These are phyloP conservation scores for Cnidoscolus chayamansa DNA, from an alignment of 441 rosid species.

Conservation along the genomic window DNA sequence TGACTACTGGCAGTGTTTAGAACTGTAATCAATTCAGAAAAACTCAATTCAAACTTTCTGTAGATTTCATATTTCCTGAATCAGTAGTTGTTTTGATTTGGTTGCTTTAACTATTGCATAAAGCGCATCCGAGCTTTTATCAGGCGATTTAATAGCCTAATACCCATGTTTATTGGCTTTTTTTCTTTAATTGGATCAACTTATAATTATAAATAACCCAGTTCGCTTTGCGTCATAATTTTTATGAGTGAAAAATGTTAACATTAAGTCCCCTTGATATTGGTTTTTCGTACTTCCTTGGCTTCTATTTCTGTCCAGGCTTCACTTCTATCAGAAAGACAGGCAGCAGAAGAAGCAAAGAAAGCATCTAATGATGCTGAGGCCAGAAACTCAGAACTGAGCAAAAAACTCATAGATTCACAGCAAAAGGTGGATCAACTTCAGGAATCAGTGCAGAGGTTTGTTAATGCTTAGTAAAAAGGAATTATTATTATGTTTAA, in stretches of 20 bases:
- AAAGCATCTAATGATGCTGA: constrained; percentile 60
- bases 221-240: background rate
- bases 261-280: constrained; percentile 1
- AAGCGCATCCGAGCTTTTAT: background rate
- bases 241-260: background rate
- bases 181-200: background rate
- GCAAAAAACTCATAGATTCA: constrained; percentile 74
- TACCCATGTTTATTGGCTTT: background rate
- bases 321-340: constrained; percentile 62
- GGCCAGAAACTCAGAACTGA: constrained; percentile 67
- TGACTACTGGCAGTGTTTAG: background rate
- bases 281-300: constrained; percentile 19
- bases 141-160: background rate
- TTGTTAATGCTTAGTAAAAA: constrained; percentile 27
- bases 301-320: constrained; percentile 44
- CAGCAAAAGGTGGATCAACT: constrained; percentile 78
- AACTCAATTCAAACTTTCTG: background rate
- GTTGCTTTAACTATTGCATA: constrained; percentile 6
- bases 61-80: background rate
- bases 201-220: background rate
- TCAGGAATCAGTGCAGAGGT: constrained; percentile 99
- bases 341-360: constrained; percentile 61
- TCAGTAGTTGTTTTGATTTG: background rate
- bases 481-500: background rate
- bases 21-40: background rate